Evolutionary conservation across 73 alveolate genomes (phyloP).

Genomic region (Durusdinium trenchii): DNA sequence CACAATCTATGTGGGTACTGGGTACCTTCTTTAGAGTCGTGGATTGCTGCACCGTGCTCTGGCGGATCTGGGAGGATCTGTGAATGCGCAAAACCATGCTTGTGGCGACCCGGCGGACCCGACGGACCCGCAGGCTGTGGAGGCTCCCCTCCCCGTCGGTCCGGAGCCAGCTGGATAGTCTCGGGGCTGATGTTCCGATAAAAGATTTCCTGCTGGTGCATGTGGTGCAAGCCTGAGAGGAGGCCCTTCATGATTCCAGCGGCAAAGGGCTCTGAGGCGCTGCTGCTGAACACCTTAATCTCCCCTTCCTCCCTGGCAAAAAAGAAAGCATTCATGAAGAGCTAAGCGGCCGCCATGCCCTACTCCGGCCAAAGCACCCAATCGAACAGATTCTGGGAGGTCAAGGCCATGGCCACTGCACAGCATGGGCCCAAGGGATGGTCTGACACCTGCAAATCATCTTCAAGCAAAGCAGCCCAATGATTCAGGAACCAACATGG

Average conservation of each 20-base stretch:
- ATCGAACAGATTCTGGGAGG: slow-evolving; percentile 51
- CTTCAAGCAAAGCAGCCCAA: no score
- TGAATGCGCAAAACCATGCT: no score
- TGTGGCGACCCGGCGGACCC: no score
- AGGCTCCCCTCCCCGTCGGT: not conserved
- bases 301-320: no score
- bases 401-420: slow-evolving; percentile 54
- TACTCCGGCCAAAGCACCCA: not conserved
- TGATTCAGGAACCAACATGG: no score
- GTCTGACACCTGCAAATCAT: not conserved
- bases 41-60: no score
- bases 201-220: slow-evolving; percentile 97
- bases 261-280: slow-evolving; percentile 97
- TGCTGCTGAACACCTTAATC: slow-evolving; percentile 73
- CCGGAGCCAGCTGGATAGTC: slow-evolving; percentile 96
- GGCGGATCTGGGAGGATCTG: no score
- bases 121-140: not conserved
- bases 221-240: slow-evolving; percentile 97
- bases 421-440: slow-evolving; percentile 23
- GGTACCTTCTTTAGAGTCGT: no score
- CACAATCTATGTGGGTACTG: no score
- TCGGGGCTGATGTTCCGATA: slow-evolving; percentile 98
- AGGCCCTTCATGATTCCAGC: slow-evolving; percentile 97
- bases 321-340: no score
- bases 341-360: no score